phyloP scores from a whole-genome alignment of 2,329 filamentous ascomycete genomes.

The Claviceps sp. region DNA sequence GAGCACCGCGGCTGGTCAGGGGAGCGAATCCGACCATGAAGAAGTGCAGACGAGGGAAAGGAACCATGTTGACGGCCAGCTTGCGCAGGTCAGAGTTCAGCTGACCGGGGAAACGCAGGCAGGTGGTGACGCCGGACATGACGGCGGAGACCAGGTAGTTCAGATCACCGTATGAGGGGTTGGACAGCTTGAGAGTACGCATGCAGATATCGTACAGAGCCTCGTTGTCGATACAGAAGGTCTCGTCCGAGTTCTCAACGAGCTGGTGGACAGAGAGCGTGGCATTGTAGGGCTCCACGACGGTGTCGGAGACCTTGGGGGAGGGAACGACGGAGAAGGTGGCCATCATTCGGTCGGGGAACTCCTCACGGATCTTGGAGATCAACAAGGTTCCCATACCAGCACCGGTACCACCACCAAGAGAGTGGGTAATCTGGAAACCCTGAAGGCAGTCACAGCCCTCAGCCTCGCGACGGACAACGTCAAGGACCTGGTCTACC shows the following conservation, averaged over 20 bases:
- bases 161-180: constrained; percentile 96
- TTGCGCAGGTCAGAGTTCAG: constrained; percentile 99
- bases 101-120: constrained; percentile 97
- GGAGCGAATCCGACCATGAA: constrained; percentile 99
- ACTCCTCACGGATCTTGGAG: constrained; percentile 99
- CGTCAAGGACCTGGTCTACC: constrained; percentile 93
- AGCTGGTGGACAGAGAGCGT: constrained; percentile 98
- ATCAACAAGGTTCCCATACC: constrained; percentile 99
- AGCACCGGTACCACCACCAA: constrained; percentile 98
- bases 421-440: constrained; percentile 99
- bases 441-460: constrained; percentile 98
- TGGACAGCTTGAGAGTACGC: constrained; percentile 96
- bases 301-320: constrained; percentile 97
- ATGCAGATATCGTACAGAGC: constrained; percentile 99
- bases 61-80: constrained; percentile 99
- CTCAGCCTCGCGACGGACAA: constrained; percentile 96
- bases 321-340: constrained; percentile 98
- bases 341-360: constrained; percentile 99
- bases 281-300: constrained; percentile 99
- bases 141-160: constrained; percentile 99
- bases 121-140: constrained; percentile 98
- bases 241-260: constrained; percentile 99
- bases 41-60: constrained; percentile 99
- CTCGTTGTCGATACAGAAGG: constrained; percentile 99
- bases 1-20: constrained; percentile 68